Evolutionary conservation across 192 early-diverging fungal genomes (phyloP).

Genomic region (Entomortierella parvispora): DNA sequence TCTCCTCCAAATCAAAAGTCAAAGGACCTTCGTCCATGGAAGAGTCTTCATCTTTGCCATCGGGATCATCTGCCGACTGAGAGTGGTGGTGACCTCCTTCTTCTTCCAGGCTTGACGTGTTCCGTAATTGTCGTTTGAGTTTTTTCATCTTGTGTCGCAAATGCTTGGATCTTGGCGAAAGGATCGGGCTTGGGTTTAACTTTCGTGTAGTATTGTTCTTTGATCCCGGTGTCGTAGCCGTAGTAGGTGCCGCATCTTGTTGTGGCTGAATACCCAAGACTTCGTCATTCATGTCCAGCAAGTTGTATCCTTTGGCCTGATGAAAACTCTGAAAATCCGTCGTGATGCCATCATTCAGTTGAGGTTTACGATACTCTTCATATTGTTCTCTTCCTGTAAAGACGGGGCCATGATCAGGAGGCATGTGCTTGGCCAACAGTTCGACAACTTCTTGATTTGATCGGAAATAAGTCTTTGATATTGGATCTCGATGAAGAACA

Average conservation of each 20-base stretch:
- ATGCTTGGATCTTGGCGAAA: slow-evolving; percentile 37
- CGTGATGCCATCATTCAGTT: slow-evolving; percentile 17
- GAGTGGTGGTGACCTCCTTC: background rate
- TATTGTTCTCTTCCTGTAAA: slow-evolving; percentile 2
- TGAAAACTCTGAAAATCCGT: slow-evolving; percentile 45
- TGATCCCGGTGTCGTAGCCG: background rate
- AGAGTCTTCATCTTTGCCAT: slow-evolving; percentile 11
- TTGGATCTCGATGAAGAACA: slow-evolving; percentile 32
- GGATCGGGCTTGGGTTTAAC: background rate
- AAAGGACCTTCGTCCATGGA: slow-evolving; percentile 31
- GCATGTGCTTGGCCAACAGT: slow-evolving; percentile 16
- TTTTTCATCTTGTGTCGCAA: slow-evolving; percentile 22
- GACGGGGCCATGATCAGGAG: background rate
- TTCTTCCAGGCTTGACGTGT: slow-evolving; percentile 24
- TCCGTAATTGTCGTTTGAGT: slow-evolving; percentile 24
- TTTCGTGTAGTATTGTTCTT: too few species aligned
- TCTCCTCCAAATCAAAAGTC: slow-evolving; percentile 27
- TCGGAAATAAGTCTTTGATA: slow-evolving; percentile 1
- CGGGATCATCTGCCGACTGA: background rate
- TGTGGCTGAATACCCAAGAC: background rate
- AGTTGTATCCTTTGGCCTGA: slow-evolving; percentile 20
- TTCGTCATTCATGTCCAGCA: slow-evolving; percentile 27
- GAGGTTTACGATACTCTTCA: background rate
- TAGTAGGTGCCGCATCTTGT: background rate
- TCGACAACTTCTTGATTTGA: slow-evolving; percentile 25